Base-by-base conservation (phyloP, 1,139 yeast species). In the Pichia sp. region DNA sequence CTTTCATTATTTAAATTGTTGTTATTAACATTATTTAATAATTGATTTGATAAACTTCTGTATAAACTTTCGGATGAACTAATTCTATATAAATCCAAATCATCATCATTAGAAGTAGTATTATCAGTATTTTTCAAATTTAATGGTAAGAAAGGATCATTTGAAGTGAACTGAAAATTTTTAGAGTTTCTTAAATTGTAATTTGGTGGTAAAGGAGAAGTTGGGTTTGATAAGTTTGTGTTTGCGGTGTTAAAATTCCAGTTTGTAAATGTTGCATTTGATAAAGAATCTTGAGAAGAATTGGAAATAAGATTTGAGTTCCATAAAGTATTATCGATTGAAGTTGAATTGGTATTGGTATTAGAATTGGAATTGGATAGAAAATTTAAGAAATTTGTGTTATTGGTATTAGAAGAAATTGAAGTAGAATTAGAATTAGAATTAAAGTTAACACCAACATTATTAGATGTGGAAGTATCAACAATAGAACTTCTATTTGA, bases 401-500 rank as follows among this genome's bases (percentile, higher is more conserved):
- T n/a, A 28, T 10, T 24, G 15, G 10, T 18, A 20, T 31, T 27
- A 25, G 8, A n/a, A 20, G 27, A 20, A 24, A 22, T 23, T 20
- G 16, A 23, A 3, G 10, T 33, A 13, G 16, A 5, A 28, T 10
- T 24, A 14, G 10, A n/a, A 20, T 31, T 27, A 25, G 8, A n/a
- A 20, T 33, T 25, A 24, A n/a, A n/a, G n/a, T n/a, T n/a, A n/a
- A n/a, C n/a, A n/a, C n/a, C n/a, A n/a, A n/a, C 10, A 14, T 15
- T 27, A 25, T 21, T 8, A 34, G 33, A 13, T 21, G 21, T n/a
- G 20, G 38, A 26, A 33, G 41, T 18, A 41, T 46, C 43, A 3
- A 38, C 42, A 3, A 43, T 15, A 2, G 47, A 46, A n/a, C 47
- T 45, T 21, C 50, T 36, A 20, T 45, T 45, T 6, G 51, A 44